These are phyloP conservation scores for Borovskyia barvae DNA, from an alignment of 208 protist genomes.

Conservation along the genomic window DNA sequence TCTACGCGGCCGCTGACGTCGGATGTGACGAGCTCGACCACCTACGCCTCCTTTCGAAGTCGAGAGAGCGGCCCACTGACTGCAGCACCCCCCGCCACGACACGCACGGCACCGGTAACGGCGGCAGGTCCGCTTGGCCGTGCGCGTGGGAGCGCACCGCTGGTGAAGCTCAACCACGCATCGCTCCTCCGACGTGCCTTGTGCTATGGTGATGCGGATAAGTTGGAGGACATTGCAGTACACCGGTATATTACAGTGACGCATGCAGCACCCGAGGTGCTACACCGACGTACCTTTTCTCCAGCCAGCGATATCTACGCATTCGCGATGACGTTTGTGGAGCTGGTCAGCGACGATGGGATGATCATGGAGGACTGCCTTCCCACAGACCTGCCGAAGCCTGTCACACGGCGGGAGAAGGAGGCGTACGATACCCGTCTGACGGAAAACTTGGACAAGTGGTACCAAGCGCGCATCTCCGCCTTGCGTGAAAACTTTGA, in stretches of 20 bases:
- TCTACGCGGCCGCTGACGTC: background rate
- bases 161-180: slow-evolving; percentile 29
- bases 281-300: slow-evolving; percentile 42
- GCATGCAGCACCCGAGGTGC: slow-evolving; percentile 65
- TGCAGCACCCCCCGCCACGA: background rate
- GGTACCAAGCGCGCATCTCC: slow-evolving; percentile 29
- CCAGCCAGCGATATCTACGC: slow-evolving; percentile 74
- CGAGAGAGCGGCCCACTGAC: background rate
- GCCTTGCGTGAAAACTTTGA: slow-evolving; percentile 20
- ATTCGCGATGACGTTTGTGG: slow-evolving; percentile 85
- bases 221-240: slow-evolving; percentile 25
- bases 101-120: slow-evolving; percentile 10
- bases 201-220: slow-evolving; percentile 16
- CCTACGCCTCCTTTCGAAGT: background rate
- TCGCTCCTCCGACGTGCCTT: slow-evolving; percentile 8
- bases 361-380: slow-evolving; percentile 45
- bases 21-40: background rate
- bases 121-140: slow-evolving; percentile 17
- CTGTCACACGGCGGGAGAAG: slow-evolving; percentile 37
- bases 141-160: slow-evolving; percentile 11
- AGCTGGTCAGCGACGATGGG: slow-evolving; percentile 55
- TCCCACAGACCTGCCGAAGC: slow-evolving; percentile 21
- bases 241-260: slow-evolving; percentile 53
- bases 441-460: slow-evolving; percentile 35
- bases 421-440: slow-evolving; percentile 35